These are phyloP conservation scores for Neurospora sp. DNA, from an alignment of 495 filamentous ascomycete genomes.

Conservation along the genomic window DNA sequence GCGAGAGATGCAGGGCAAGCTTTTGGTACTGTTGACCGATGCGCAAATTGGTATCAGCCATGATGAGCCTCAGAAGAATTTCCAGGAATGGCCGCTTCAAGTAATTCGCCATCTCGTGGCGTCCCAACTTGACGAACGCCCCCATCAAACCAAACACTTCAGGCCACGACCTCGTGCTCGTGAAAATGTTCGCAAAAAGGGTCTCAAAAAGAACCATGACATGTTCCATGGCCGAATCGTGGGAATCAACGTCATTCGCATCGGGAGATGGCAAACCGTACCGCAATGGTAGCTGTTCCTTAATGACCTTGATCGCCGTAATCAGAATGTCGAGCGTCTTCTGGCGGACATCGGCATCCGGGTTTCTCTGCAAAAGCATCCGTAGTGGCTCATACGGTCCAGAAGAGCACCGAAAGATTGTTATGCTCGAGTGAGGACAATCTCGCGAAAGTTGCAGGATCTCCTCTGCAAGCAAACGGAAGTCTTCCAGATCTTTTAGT, in stretches of 20 bases:
- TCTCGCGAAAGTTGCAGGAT: constrained; percentile 43
- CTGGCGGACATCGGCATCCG: constrained; percentile 49
- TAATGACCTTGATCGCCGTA: constrained; percentile 41
- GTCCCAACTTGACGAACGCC: constrained; percentile 48
- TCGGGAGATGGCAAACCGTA: constrained; percentile 25
- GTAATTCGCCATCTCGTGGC: constrained; percentile 41
- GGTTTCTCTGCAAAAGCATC: constrained; percentile 57
- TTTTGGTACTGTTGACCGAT: constrained; percentile 31
- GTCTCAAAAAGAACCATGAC: constrained; percentile 39
- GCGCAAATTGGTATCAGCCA: constrained; percentile 43
- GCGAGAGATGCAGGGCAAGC: constrained; percentile 34
- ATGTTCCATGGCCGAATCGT: constrained; percentile 21
- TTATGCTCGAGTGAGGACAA: constrained; percentile 46
- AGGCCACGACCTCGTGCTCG: constrained; percentile 56
- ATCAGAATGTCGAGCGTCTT: constrained; percentile 47
- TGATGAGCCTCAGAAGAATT: constrained; percentile 51
- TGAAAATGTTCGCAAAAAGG: constrained; percentile 47
- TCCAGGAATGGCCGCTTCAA: constrained; percentile 47
- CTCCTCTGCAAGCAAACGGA: constrained; percentile 44
- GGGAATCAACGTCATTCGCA: constrained; percentile 18
- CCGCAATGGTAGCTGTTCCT: constrained; percentile 27
- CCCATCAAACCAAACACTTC: constrained; percentile 68
- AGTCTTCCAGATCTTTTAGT: constrained; percentile 57
- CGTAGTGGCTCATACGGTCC: constrained; percentile 47
- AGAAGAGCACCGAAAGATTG: constrained; percentile 55